phyloP scores from a whole-genome alignment of 371 early-diverging fungal species.

The Mycotypha africana region DNA sequence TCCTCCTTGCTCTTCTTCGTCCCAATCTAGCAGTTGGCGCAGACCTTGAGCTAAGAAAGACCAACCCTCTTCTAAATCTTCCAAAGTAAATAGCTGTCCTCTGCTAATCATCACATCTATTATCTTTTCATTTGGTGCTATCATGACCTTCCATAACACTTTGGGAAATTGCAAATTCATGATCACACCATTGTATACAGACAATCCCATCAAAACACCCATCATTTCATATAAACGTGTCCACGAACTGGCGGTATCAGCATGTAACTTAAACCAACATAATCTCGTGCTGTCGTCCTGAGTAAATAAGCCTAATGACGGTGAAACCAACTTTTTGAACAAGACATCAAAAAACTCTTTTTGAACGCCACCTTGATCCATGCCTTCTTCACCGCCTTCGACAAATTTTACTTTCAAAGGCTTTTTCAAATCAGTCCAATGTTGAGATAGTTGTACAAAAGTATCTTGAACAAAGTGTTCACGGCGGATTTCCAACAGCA shows the following conservation, averaged over 20 bases:
- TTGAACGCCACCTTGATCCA: constrained; percentile 94
- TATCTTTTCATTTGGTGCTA: constrained; percentile 38
- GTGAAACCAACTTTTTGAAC: constrained; percentile 82
- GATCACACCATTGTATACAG: constrained; percentile 90
- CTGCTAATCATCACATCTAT: constrained; percentile 17
- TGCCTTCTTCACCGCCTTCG: constrained; percentile 81
- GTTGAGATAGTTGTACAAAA: constrained; percentile 53
- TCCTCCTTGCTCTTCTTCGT: constrained; percentile 60
- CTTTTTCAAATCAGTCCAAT: constrained; percentile 65
- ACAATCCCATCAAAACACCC: constrained; percentile 89
- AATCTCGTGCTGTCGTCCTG: constrained; percentile 63
- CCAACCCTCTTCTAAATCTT: constrained; percentile 51
- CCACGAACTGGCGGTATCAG: constrained; percentile 8
- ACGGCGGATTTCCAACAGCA: constrained; percentile 73
- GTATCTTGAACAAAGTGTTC: constrained; percentile 65
- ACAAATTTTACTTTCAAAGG: constrained; percentile 80
- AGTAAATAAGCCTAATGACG: constrained; percentile 63
- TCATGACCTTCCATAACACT: constrained; percentile 70
- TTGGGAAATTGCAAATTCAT: constrained; percentile 90
- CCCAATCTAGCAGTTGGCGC: constrained; percentile 67
- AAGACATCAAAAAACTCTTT: constrained; percentile 95
- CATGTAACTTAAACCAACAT: constrained; percentile 83
- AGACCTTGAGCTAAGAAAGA: constrained; percentile 64
- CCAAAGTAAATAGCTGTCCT: constrained; percentile 41
- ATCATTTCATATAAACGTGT: constrained; percentile 75